Base-by-base conservation (phyloP, 2,329 filamentous ascomycete species). In the Plenodomus biglobosus region DNA sequence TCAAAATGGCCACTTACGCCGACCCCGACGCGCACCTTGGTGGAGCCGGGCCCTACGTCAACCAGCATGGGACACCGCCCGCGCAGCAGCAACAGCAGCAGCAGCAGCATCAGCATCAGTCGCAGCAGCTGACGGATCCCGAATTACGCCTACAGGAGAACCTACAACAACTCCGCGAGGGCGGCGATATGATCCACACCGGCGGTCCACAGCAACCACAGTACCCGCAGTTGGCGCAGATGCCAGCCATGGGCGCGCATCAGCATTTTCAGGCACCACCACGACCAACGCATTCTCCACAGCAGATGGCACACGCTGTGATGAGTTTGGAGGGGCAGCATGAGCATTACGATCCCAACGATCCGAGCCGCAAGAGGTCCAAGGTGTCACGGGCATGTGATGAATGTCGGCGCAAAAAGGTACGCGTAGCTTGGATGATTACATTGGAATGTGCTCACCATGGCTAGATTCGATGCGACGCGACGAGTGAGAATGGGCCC, bases 331-430 rank as follows among this genome's bases (percentile, higher is more conserved):
- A 69, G 38, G 66, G 66, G 19, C 66, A 68, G 19, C 66, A 67
- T 44, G 61, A 68, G 34, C 52, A 58, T 18, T 72, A 66, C 40
- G 63, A 63, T 42, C 64, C 70, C 44, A 69, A 69, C 38, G 70
- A 73, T 32, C 62, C 63, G 37, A 70, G 61, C 35, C 58, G 68
- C 40, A 71, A 71, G 53, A 66, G 70, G 17, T 73, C 70, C 24
- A 73, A 74, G 55, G 70, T 73, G n/a, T 73, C 71, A 10, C 69
- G 71, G 43, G 71, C 71, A 8, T 74, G 71, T 55, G 71, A 74
- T 48, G 70, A 73, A 52, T 74, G 71, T 47, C 64, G 71, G 41
- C 61, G 71, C 22, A 74, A 74, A 55, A 74, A 74, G 66, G 71
- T 73, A 42, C 19, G 59, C 43, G 37, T 52, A n/a, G 40, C 8